Evolutionary conservation across 495 filamentous ascomycete genomes (phyloP).

Genomic region (Pyrenopolyporus hunteri): DNA sequence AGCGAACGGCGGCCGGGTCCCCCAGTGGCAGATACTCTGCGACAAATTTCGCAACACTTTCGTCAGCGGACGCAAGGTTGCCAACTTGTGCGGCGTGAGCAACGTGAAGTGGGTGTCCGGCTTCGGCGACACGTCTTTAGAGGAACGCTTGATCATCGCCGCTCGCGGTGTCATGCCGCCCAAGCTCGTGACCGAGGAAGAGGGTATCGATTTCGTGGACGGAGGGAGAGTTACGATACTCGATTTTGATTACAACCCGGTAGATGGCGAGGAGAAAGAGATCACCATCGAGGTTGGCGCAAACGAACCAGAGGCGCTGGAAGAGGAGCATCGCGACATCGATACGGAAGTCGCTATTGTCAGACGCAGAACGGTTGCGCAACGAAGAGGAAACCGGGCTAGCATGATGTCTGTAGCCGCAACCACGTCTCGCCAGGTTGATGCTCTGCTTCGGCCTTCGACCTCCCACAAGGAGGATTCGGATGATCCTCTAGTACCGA

Average conservation of each 20-base stretch:
- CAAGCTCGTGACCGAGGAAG: conserved; percentile 66
- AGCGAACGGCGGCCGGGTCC: conserved; percentile 49
- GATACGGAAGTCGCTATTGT: conserved; percentile 84
- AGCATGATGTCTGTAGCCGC: conserved; percentile 46
- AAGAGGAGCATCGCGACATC: conserved; percentile 77
- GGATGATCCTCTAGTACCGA: conserved; percentile 52
- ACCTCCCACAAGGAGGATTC: conserved; percentile 44
- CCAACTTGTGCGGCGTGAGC: conserved; percentile 61
- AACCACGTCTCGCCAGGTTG: conserved; percentile 47
- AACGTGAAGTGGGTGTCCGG: conserved; percentile 68
- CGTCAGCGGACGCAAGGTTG: conserved; percentile 63
- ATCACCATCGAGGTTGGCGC: conserved; percentile 78
- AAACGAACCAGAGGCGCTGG: conserved; percentile 68
- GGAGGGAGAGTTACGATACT: conserved; percentile 79
- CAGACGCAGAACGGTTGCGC: conserved; percentile 72
- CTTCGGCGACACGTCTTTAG: conserved; percentile 49
- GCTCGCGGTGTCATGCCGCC: conserved; percentile 75
- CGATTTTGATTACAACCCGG: conserved; percentile 70
- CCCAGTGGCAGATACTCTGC: conserved; percentile 73
- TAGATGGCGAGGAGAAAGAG: conserved; percentile 60
- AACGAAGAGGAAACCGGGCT: conserved; percentile 52
- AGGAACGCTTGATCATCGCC: conserved; percentile 72
- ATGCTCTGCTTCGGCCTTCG: conserved; percentile 53
- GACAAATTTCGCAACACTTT: conserved; percentile 70
- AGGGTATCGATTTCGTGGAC: conserved; percentile 77